Percentiles rank a stretch among this genome's conserved stretches.
These are phyloP conservation scores for Trichoderma sp. DNA, from an alignment of 2,329 filamentous ascomycete genomes.

Conservation along the genomic window DNA sequence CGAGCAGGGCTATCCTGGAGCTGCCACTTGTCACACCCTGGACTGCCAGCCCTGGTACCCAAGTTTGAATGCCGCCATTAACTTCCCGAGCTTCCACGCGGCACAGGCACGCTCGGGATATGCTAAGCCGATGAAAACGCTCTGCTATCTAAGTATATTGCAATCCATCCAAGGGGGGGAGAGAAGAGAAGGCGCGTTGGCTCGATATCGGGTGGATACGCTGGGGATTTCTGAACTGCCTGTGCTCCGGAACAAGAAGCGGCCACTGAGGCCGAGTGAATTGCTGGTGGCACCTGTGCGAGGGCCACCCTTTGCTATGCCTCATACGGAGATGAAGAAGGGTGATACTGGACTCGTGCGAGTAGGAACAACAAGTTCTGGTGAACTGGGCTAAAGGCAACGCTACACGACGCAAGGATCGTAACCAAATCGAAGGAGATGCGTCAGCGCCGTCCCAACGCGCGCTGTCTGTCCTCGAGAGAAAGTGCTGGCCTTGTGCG, in stretches of 20 bases:
- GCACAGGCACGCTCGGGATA: conserved; percentile 19
- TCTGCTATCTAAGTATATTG: background rate
- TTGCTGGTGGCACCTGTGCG: background rate
- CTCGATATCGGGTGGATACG: background rate
- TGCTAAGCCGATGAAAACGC: conserved; percentile 2
- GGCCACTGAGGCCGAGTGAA: background rate
- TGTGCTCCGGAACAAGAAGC: background rate
- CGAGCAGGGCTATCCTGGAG: conserved; percentile 22
- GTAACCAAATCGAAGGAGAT: conserved; percentile 25
- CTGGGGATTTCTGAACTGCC: background rate
- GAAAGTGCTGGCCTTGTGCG: conserved; percentile 10
- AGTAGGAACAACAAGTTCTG: background rate
- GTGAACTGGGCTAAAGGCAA: conserved; percentile 8
- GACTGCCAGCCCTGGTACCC: conserved; percentile 13
- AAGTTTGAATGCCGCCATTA: conserved; percentile 23
- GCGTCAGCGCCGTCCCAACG: conserved; percentile 22
- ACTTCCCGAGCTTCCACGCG: conserved; percentile 26
- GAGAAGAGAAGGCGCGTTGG: background rate
- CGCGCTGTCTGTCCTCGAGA: conserved; percentile 17
- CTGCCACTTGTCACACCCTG: conserved; percentile 25
- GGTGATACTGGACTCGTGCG: background rate
- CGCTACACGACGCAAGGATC: conserved; percentile 26
- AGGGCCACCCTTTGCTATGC: background rate
- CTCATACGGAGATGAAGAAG: background rate
- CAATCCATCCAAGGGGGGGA: background rate